phyloP scores from a whole-genome alignment of 345 rosid species.

The Salix exigua region DNA sequence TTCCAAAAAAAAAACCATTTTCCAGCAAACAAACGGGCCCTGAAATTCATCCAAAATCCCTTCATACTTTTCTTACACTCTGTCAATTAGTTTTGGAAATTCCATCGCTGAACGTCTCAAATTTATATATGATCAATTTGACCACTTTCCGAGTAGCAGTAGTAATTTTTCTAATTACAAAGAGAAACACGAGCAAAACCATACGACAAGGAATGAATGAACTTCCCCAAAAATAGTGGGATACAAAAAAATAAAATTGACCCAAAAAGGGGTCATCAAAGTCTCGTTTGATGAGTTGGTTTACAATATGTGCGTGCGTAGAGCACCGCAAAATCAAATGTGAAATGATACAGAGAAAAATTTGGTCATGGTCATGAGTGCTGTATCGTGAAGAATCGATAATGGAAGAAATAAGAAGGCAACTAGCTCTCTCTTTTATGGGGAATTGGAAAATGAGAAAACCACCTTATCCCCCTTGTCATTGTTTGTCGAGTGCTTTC shows the following conservation, averaged over 20 bases:
- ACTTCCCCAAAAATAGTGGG: not conserved
- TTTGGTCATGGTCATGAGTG: conserved; percentile 10
- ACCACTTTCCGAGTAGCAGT: not conserved
- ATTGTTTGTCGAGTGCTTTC: conserved; percentile 37
- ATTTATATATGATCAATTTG: not conserved
- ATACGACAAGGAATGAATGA: not conserved
- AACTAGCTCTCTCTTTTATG: not conserved
- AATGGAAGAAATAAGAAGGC: conserved; percentile 3
- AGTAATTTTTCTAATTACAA: not conserved
- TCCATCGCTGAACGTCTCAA: not conserved
- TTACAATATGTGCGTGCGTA: not conserved
- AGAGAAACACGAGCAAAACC: not conserved
- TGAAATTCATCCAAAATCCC: not conserved
- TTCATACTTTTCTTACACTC: not conserved
- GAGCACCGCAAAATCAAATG: not conserved
- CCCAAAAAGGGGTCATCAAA: not conserved
- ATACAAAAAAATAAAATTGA: not conserved
- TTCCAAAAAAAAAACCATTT: no score
- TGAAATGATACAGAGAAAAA: not conserved
- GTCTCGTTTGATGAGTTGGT: not conserved
- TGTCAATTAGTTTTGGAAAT: not conserved
- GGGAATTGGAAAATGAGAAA: conserved; percentile 18
- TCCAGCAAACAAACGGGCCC: no score
- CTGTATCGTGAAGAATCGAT: not conserved
- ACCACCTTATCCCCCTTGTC: conserved; percentile 24